These are phyloP conservation scores for Phellopilus nigrolimitatus DNA, from an alignment of 1,284 basidiomycete species.

Conservation along the genomic window DNA sequence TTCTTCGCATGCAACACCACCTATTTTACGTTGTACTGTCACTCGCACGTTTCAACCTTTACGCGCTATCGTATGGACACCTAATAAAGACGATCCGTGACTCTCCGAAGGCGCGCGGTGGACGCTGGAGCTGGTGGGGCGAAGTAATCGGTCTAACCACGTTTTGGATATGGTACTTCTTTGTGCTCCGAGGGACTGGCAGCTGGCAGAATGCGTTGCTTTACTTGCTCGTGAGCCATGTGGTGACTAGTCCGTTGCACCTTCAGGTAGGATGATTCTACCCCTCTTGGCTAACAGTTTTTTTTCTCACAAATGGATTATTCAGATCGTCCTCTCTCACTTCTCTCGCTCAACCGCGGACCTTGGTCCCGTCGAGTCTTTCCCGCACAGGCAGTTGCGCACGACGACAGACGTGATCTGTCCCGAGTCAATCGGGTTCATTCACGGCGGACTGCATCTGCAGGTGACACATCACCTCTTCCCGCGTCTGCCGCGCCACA, in stretches of 20 bases:
- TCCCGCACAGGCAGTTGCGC: constrained; percentile 88
- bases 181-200: constrained; percentile 61
- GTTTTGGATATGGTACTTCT: constrained; percentile 79
- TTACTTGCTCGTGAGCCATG: constrained; percentile 77
- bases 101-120: constrained; percentile 52
- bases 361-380: constrained; percentile 87
- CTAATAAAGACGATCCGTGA: constrained; percentile 57
- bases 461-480: constrained; percentile 98
- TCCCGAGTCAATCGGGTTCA: constrained; percentile 74
- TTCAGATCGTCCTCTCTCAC: constrained; percentile 94
- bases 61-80: constrained; percentile 81
- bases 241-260: constrained; percentile 80
- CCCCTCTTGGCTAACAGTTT: not conserved
- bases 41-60: constrained; percentile 95
- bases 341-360: constrained; percentile 95
- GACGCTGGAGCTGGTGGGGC: constrained; percentile 66
- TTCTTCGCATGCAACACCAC: constrained; percentile 83
- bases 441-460: constrained; percentile 92
- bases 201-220: constrained; percentile 58
- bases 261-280: constrained; percentile 54
- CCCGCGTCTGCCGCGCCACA: constrained; percentile 92
- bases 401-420: constrained; percentile 97
- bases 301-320: not conserved
- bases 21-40: constrained; percentile 92
- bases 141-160: constrained; percentile 66